Base-by-base conservation (phyloP, 2,329 filamentous ascomycete genomes). In the Pleomassaria siparia region DNA sequence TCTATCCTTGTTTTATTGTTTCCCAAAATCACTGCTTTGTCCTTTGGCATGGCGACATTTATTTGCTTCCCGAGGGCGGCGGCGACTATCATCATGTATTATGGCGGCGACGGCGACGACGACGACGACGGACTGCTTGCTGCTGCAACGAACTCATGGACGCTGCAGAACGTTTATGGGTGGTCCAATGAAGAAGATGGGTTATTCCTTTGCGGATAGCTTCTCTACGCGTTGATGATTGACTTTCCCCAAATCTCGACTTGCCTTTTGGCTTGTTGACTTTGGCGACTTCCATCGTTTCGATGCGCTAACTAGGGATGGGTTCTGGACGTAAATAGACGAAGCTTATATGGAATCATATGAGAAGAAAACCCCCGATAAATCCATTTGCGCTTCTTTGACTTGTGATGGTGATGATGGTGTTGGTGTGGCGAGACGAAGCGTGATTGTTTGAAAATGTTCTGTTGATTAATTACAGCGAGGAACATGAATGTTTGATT, bases 1-100 rank as follows among this genome's bases (percentile, higher is more conserved):
- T 48, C 46, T 30, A 35, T 33, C 40, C 9, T 39, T 50, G 47
- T 50, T 39, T 50, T 50, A 50, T 46, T 39, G 35, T 46, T 21
- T 30, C 16, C 6, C 40, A 21, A 4, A 43, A 43, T 7, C 26
- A 16, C 21, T 29, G 10, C 24, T 30, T 43, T n/a, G 24, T 30
- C 28, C 18, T 22, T 32, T 4, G 29, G 41, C 28, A 44, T 44
- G 20, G 29, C 16, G 13, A 16, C 40, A 42, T 43, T 16, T 15
- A n/a, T 37, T 13, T 24, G 6, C 22, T 22, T 26, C 24, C n/a
- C 37, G 28, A 40, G 37, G 37, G 20, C 41, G 20, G 29, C 21
- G 7, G 16, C 28, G 35, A 25, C 16, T 24, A 22, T 22, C 26
- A 42, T 42, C 15, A 42, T 44, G 29, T 21, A 36, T 16, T n/a